Conservation (phyloP, 257 asterid genomes). For the Buddleja alternifolia region DNA sequence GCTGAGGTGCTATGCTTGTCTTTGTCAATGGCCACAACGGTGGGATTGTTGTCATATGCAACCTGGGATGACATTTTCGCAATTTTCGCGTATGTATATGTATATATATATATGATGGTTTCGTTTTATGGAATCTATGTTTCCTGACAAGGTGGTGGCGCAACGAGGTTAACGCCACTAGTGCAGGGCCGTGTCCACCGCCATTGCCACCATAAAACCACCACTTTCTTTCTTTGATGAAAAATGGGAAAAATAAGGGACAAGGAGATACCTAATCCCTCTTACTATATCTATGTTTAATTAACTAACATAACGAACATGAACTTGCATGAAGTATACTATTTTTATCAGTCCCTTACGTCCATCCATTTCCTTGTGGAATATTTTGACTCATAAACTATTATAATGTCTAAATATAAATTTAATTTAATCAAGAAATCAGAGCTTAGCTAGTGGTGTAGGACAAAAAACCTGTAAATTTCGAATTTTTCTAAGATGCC, state of each 20-base stretch:
- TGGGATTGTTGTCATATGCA: constrained; percentile 28
- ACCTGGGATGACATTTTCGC: constrained; percentile 27
- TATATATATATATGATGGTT: neutral
- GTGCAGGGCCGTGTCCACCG: constrained; percentile 20
- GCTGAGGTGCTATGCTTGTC: constrained; percentile 60
- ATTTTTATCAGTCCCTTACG: constrained; percentile 23
- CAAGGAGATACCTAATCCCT: neutral
- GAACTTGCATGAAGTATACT: constrained; percentile 19
- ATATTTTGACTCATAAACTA: too few relatives aligned
- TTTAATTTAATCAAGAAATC: too few relatives aligned
- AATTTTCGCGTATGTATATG: neutral
- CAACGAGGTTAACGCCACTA: constrained; percentile 30
- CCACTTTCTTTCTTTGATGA: constrained; percentile 29
- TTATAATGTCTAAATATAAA: too few relatives aligned
- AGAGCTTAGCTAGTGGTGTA: too few relatives aligned
- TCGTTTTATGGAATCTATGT: neutral
- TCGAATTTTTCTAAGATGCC: too few relatives aligned
- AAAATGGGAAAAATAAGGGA: constrained; percentile 9
- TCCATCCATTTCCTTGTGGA: constrained; percentile 19
- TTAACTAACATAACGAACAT: neutral
- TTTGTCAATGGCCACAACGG: constrained; percentile 63
- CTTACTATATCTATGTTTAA: neutral
- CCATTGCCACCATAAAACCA: constrained; percentile 37
- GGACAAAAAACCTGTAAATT: too few relatives aligned
- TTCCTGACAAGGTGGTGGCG: constrained; percentile 37